Percentiles rank a stretch among this genome's conserved stretches.
Evolutionary conservation across 352 stramenopile species (phyloP).

Genomic region (Phytopythium helicoides): DNA sequence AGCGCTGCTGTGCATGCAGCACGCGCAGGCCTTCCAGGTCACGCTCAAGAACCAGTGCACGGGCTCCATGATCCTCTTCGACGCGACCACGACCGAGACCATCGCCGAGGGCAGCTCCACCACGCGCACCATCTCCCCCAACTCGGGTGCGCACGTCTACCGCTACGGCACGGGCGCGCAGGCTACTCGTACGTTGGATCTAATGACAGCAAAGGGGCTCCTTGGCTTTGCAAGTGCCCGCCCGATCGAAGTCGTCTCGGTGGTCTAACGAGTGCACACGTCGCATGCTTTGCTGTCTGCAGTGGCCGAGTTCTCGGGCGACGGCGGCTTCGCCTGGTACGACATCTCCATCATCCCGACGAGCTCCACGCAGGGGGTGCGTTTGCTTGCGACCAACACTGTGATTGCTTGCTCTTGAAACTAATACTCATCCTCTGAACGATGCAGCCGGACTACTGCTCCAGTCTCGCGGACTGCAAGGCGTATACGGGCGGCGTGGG

Average conservation of each 20-base stretch:
- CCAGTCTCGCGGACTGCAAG: constrained; percentile 52
- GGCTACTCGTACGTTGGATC: constrained; percentile 36
- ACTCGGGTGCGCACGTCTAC: constrained; percentile 38
- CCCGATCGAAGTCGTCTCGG: not conserved
- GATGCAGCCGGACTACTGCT: constrained; percentile 38
- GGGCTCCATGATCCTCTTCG: constrained; percentile 44
- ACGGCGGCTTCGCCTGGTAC: constrained; percentile 53
- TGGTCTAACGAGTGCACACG: constrained; percentile 2
- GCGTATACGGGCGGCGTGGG: constrained; percentile 46
- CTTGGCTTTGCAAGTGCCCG: too few relatives aligned
- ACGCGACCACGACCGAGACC: constrained; percentile 31
- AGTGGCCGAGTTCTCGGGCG: constrained; percentile 70
- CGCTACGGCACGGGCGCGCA: constrained; percentile 44
- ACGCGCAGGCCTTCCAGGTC: constrained; percentile 34
- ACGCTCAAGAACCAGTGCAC: constrained; percentile 51
- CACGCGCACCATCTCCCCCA: constrained; percentile 29
- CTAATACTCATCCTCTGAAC: too few relatives aligned
- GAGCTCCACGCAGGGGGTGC: constrained; percentile 15
- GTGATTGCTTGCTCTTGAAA: not conserved
- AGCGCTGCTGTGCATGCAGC: constrained; percentile 14
- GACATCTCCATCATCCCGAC: constrained; percentile 83
- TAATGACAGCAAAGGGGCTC: not conserved
- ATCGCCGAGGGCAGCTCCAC: constrained; percentile 27
- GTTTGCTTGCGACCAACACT: too few relatives aligned
- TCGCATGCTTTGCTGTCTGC: not conserved